phyloP scores from a whole-genome alignment of 495 filamentous ascomycete species.

The Aspergillus steynii region DNA sequence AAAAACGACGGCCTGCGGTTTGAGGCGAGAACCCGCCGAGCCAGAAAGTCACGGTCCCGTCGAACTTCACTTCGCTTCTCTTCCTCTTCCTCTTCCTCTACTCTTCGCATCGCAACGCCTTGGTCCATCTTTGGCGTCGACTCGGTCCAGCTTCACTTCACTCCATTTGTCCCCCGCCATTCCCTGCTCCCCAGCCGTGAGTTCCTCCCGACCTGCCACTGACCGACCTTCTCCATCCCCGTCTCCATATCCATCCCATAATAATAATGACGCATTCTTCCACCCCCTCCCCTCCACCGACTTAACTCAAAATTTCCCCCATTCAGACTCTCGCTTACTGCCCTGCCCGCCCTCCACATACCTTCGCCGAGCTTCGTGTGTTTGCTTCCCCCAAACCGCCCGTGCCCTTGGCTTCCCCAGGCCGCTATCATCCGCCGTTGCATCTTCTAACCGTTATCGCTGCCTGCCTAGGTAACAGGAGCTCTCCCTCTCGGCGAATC shows the following conservation, averaged over 20 bases:
- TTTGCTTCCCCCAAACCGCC: background rate
- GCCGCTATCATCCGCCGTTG: conserved; percentile 1
- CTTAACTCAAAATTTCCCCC: conserved; percentile 22
- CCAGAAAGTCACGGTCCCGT: background rate
- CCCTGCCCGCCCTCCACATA: conserved; percentile 5
- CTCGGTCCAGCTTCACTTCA: background rate
- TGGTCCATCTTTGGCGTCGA: background rate
- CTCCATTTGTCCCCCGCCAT: background rate
- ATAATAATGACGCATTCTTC: conserved; percentile 44
- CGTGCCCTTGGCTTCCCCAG: background rate
- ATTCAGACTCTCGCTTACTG: conserved; percentile 9
- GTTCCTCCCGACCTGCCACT: background rate
- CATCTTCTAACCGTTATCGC: conserved; percentile 18
- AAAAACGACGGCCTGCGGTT: conserved; percentile 5
- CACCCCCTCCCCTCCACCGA: conserved; percentile 16
- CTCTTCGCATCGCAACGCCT: background rate
- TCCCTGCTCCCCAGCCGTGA: background rate
- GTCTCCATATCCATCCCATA: background rate
- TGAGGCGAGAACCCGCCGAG: conserved; percentile 11
- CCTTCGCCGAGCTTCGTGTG: background rate
- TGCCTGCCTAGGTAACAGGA: conserved; percentile 6
- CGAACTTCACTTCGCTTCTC: conserved; percentile 4
- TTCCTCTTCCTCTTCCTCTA: background rate
- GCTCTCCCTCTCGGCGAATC: conserved; percentile 22
- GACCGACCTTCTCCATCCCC: conserved; percentile 16